These are phyloP conservation scores for Daldinia bambusicola DNA, from an alignment of 495 filamentous ascomycete species.

Conservation along the genomic window DNA sequence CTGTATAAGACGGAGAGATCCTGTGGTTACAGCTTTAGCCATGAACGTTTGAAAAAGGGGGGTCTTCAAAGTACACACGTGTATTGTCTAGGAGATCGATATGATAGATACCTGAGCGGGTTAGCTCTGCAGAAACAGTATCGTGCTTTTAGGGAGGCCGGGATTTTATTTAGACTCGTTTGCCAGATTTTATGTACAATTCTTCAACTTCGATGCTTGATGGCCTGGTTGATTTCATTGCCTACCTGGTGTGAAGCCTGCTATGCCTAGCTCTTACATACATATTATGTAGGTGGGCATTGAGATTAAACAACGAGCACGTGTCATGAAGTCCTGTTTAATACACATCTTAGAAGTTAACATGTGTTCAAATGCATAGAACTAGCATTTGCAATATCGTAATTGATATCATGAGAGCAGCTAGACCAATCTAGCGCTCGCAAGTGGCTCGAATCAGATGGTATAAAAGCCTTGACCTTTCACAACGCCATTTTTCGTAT, in stretches of 20 bases:
- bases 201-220: not conserved
- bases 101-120: conserved; percentile 40
- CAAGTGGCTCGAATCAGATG: conserved; percentile 23
- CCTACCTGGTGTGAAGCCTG: not conserved
- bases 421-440: conserved; percentile 7
- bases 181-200: not conserved
- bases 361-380: not conserved
- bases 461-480: conserved; percentile 35
- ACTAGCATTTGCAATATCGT: conserved; percentile 10
- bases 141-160: conserved; percentile 22
- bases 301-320: not conserved
- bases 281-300: no score
- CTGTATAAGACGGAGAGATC: not conserved
- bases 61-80: conserved; percentile 9
- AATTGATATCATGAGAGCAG: not conserved
- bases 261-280: not conserved
- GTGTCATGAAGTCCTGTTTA: not conserved
- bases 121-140: conserved; percentile 33
- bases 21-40: not conserved
- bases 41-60: conserved; percentile 8
- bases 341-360: not conserved
- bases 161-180: conserved; percentile 3
- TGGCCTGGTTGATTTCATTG: no score
- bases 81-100: conserved; percentile 28
- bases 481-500: conserved; percentile 35